Percentiles rank a stretch among this genome's conserved stretches.
These are phyloP conservation scores for Anthracocystis panici-leucophaei DNA, from an alignment of 1,284 basidiomycete species.

Conservation along the genomic window DNA sequence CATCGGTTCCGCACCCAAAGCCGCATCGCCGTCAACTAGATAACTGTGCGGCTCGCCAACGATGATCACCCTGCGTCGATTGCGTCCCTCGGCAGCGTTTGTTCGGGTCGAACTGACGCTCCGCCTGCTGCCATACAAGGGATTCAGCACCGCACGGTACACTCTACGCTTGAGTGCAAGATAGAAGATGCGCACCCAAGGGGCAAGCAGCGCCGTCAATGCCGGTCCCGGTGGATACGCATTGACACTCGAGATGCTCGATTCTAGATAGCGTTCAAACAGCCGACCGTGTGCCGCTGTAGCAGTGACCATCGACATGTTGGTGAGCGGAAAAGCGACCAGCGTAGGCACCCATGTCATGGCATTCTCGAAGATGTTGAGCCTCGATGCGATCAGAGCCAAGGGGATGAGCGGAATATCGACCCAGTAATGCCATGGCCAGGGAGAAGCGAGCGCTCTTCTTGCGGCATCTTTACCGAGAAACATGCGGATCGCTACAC, in stretches of 20 bases:
- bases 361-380: constrained; percentile 58
- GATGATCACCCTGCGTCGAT: constrained; percentile 39
- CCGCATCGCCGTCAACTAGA: constrained; percentile 31
- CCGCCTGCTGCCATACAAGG: constrained; percentile 25
- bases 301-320: constrained; percentile 26
- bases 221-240: constrained; percentile 57
- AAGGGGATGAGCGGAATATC: constrained; percentile 67
- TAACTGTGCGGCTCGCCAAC: constrained; percentile 44
- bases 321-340: constrained; percentile 51
- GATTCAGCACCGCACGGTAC: constrained; percentile 47
- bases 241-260: constrained; percentile 18
- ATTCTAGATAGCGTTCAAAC: constrained; percentile 29
- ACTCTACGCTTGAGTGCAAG: constrained; percentile 54
- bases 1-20: constrained; percentile 12
- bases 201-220: constrained; percentile 55
- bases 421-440: constrained; percentile 65
- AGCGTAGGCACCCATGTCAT: constrained; percentile 61
- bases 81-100: constrained; percentile 9
- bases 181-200: constrained; percentile 63
- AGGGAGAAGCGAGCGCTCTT: constrained; percentile 47
- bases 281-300: constrained; percentile 21
- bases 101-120: constrained; percentile 6
- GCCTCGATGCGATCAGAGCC: constrained; percentile 55
- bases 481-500: constrained; percentile 53
- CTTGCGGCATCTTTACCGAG: constrained; percentile 51